Percentiles rank a stretch among this genome's conserved stretches.
Conservation (phyloP, 2,329 filamentous ascomycete species). For the Ophiostoma sp. region DNA sequence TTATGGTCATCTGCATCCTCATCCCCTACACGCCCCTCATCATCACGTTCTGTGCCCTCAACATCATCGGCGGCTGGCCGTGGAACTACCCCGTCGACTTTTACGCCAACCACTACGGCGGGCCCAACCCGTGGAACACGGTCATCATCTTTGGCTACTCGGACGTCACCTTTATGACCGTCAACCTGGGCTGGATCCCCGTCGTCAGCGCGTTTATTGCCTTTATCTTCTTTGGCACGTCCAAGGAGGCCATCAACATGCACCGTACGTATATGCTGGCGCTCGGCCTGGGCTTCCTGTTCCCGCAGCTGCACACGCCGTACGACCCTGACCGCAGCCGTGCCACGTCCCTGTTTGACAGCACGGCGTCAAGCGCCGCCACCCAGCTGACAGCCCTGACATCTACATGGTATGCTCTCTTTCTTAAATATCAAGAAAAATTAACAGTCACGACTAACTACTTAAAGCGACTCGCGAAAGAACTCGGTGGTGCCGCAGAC, state of each 20-base stretch:
- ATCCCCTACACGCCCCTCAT: constrained; percentile 48
- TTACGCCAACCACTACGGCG: constrained; percentile 38
- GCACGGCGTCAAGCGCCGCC: background rate
- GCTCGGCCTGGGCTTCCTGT: constrained; percentile 42
- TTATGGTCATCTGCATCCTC: constrained; percentile 50
- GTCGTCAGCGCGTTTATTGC: constrained; percentile 46
- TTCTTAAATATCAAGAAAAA: no score
- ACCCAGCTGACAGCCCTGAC: constrained; percentile 12
- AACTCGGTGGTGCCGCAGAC: constrained; percentile 17
- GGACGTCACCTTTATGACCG: constrained; percentile 36
- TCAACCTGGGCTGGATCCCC: constrained; percentile 47
- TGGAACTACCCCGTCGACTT: constrained; percentile 40
- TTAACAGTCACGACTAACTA: background rate
- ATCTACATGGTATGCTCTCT: background rate
- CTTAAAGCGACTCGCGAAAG: constrained; percentile 20
- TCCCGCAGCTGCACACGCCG: constrained; percentile 38
- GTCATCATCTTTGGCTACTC: constrained; percentile 44
- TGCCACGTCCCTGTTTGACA: constrained; percentile 13
- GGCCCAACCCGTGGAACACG: constrained; percentile 41
- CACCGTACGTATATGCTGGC: constrained; percentile 41
- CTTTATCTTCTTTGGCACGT: constrained; percentile 52
- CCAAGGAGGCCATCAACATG: constrained; percentile 47
- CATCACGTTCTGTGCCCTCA: constrained; percentile 39
- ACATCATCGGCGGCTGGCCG: constrained; percentile 35
- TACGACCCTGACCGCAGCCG: constrained; percentile 30